Evolutionary conservation across 2,329 filamentous ascomycete species (phyloP), one percentile per base, ranked within the genome.

Genomic region (Claviceps sp.): DNA sequence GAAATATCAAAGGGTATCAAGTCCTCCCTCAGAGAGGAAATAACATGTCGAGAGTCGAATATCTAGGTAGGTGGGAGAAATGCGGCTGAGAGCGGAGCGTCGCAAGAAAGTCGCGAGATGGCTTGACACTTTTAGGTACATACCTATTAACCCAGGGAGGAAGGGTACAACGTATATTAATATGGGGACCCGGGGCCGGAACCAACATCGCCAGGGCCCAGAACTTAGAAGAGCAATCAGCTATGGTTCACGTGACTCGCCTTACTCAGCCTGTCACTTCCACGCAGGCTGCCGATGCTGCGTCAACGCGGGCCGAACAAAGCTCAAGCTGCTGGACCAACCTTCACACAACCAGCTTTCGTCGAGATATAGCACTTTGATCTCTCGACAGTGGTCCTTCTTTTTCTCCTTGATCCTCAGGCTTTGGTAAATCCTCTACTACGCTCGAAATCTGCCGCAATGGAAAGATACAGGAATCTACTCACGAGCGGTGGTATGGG

Each of bases 401-500:
- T 34, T 4, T 34, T 45, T 49, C 13, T 36, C 34, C 39, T 38
- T 38, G 1, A 2, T 5, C 13, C 37, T 37, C 3, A 16, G 1
- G 17, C 4, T 23, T 29, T n/a, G 11, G 1, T 44, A 13, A 26
- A 26, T 53, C 36, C 47, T 50, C 52, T 46, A 34, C 29, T 42
- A n/a, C 17, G 43, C 6, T 36, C 16, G 2, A 14, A 36, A 34
- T 34, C 46, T 49, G 47, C 54, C 60, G 74, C 58, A 54, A 97
- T 96, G 91, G 91, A 97, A 66, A 84, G 91, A 67, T 83, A 96
- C 69, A 89, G 87, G 72, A 82, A 86, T 67, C 85, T 96, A 82
- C 79, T 96, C 61, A 83, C 85, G 58, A 86, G 86, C 62, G 78
- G 81, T 61, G 82, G 83, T 61, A 83, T 87, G 75, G 36, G 79